Base-by-base conservation (phyloP, 2,329 filamentous ascomycete species). In the Annulohypoxylon truncatum region DNA sequence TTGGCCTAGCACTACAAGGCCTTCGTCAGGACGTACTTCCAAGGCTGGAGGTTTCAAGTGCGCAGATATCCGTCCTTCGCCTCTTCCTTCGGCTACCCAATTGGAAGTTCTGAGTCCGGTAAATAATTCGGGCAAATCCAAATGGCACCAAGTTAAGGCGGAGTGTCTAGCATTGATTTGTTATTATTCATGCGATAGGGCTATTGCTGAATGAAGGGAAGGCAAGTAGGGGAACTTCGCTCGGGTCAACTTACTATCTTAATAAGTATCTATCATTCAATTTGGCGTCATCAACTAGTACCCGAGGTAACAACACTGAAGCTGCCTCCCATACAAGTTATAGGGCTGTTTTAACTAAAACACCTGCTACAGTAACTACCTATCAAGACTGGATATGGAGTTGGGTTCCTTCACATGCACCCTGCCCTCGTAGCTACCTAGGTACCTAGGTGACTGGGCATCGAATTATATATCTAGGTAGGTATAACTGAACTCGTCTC, bases 31-130 rank as follows among this genome's bases (percentile, higher is more conserved):
- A 38, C 38, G 31, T 61, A 28, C 33, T 44, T 15, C 35, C n/a
- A 38, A 38, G 35, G 5, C 35, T 28, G 1, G 31, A 38, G n/a
- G 7, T 52, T 61, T 47, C 12, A 29, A 60, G 29, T 31, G 33
- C 50, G 40, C 48, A 31, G 46, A 48, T 4, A 47, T 28, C 38
- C 54, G 38, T 31, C 15, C 56, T 52, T 58, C 58, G 46, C 50
- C 51, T 53, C 63, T 29, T 63, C 50, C 58, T 62, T 55, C 63
- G 20, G 15, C 26, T n/a, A 22, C 28, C n/a, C 42, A 38, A 38
- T 38, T 18, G 35, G n/a, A 38, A 22, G 5, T 13, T 55, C 61
- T 13, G n/a, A 51, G 22, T 18, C 6, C 26, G 13, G 50, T 47
- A 47, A 28, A 31, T 44, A 44, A 12, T 20, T 53, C 51, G 55